phyloP scores from a whole-genome alignment of 352 stramenopile genomes.

The Peronosclerospora sorghi region DNA sequence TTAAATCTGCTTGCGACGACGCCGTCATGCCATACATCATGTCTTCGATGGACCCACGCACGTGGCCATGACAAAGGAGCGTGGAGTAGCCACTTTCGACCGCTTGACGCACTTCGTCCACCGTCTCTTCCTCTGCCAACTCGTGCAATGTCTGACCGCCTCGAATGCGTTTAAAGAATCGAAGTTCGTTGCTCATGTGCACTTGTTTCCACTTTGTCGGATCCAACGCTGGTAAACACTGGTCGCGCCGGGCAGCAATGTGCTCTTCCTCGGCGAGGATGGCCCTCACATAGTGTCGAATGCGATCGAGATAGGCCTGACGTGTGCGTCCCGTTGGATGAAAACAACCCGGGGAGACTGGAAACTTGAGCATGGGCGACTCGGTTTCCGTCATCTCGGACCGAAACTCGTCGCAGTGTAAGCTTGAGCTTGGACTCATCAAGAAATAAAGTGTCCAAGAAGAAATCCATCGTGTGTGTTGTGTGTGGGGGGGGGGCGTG shows the following conservation, averaged over 20 bases:
- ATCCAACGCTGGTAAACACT: slow-evolving; percentile 20
- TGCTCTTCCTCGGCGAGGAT: slow-evolving; percentile 26
- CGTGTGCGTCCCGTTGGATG: slow-evolving; percentile 21
- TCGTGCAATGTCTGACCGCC: slow-evolving; percentile 13
- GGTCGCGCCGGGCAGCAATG: slow-evolving; percentile 16
- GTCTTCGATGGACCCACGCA: slow-evolving; percentile 27
- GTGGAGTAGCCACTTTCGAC: slow-evolving; percentile 26
- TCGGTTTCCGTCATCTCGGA: slow-evolving; percentile 8
- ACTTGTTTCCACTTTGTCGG: slow-evolving; percentile 37
- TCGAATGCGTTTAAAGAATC: slow-evolving; percentile 29
- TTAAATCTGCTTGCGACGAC: slow-evolving; percentile 23
- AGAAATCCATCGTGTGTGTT: too few species aligned
- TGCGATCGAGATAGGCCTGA: slow-evolving; percentile 22
- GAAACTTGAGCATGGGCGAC: slow-evolving; percentile 16
- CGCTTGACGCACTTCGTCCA: slow-evolving; percentile 13
- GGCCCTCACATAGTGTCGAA: slow-evolving; percentile 22
- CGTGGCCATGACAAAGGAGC: slow-evolving; percentile 22
- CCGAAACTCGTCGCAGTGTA: slow-evolving; percentile 10
- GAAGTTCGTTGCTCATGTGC: slow-evolving; percentile 18
- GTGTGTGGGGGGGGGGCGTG: too few species aligned
- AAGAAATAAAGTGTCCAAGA: too few species aligned
- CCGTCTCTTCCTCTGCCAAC: slow-evolving; percentile 17
- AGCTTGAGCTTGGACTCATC: slow-evolving; percentile 6
- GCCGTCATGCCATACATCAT: slow-evolving; percentile 35
- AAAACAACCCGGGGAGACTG: slow-evolving; percentile 19